Percentiles rank a stretch among this genome's conserved stretches.
phyloP scores from a whole-genome alignment of 805 yeast genomes.

The Wickerhamomyces canadensis region DNA sequence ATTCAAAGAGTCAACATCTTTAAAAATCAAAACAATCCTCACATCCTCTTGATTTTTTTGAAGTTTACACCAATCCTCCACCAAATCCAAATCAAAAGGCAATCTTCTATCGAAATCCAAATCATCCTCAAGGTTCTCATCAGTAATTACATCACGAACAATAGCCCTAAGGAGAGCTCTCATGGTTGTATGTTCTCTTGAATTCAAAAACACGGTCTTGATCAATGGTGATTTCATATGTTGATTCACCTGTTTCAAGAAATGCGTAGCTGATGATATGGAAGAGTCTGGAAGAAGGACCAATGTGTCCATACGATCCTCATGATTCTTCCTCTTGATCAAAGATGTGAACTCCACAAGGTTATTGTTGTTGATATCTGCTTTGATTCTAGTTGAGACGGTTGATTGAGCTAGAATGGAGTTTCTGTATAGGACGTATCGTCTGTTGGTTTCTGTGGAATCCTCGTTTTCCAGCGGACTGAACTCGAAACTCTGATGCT shows the following conservation, averaged over 20 bases:
- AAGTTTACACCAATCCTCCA: conserved; percentile 19
- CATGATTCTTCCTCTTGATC: conserved; percentile 3
- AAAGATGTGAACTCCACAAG: conserved; percentile 10
- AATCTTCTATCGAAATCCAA: conserved; percentile 15
- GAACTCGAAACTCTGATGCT: conserved; percentile 4
- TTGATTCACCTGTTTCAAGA: conserved; percentile 10
- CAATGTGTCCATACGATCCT: conserved; percentile 10
- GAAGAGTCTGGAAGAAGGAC: conserved; percentile 19
- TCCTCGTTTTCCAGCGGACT: conserved; percentile 16
- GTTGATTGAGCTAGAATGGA: conserved; percentile 11
- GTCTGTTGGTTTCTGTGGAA: conserved; percentile 8
- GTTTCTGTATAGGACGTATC: conserved; percentile 13
- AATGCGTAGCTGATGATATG: conserved; percentile 14
- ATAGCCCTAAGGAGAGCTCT: conserved; percentile 18
- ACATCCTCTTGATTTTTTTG: conserved; percentile 4
- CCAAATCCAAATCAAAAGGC: conserved; percentile 22
- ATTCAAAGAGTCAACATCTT: conserved; percentile 23
- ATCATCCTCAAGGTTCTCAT: conserved; percentile 11
- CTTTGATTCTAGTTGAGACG: conserved; percentile 10
- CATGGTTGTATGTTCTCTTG: conserved; percentile 24
- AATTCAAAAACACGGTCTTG: conserved; percentile 14
- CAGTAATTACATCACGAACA: conserved; percentile 13
- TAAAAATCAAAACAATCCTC: conserved; percentile 18
- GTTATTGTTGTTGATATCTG: conserved; percentile 12
- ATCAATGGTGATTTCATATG: conserved; percentile 6